Evolutionary conservation across 441 rosid species (phyloP).

Genomic region (Croton laevigatus): DNA sequence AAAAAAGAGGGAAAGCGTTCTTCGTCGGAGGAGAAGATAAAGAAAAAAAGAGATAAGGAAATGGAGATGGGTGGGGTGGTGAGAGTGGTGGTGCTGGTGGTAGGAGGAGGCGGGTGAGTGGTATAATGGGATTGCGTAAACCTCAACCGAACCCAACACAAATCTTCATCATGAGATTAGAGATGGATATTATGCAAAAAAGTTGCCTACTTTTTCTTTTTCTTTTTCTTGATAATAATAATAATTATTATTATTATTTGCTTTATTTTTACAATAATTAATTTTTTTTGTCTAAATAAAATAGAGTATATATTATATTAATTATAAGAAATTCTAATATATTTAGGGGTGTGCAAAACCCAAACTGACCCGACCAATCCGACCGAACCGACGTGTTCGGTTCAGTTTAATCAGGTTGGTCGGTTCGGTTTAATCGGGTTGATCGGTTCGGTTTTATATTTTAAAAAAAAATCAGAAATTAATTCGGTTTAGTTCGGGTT

Average conservation of each 20-base stretch:
- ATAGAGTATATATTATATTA: no score
- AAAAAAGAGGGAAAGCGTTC: neutral
- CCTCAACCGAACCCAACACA: slow-evolving; percentile 51
- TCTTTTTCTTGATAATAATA: neutral
- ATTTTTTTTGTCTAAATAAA: no score
- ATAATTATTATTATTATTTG: neutral
- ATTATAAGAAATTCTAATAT: no score
- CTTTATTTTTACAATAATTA: neutral
- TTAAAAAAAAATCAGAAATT: no score
- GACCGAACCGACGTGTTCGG: no score
- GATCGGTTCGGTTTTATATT: no score
- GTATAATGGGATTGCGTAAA: slow-evolving; percentile 40
- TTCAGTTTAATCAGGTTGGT: no score
- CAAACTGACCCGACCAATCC: no score
- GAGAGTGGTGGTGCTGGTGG: neutral
- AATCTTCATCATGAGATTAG: slow-evolving; percentile 22
- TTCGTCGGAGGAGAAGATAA: neutral
- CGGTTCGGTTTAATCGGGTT: no score
- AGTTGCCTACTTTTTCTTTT: slow-evolving; percentile 16
- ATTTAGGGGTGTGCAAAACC: no score
- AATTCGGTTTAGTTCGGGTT: no score
- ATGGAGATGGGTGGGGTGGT: slow-evolving; percentile 6
- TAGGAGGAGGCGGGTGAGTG: slow-evolving; percentile 1
- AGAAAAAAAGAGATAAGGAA: neutral
- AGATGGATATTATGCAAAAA: neutral